A percentile compares a stretch with the other conserved stretches of the same genome.
Conservation (phyloP, 2,329 filamentous ascomycete species). For the Aspergillus japonicus region DNA sequence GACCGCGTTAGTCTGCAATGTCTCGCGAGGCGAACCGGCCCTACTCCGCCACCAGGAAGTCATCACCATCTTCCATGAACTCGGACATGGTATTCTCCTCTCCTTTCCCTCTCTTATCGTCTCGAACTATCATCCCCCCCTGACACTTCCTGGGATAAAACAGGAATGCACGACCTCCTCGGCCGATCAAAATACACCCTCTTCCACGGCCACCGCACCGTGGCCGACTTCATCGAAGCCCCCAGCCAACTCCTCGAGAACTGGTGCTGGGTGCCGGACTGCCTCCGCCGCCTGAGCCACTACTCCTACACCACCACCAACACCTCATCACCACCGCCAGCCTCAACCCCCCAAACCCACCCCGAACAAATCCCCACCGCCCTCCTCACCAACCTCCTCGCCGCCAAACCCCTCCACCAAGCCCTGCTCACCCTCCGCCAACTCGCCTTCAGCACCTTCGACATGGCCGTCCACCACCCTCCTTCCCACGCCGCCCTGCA, state of each 20-base stretch:
- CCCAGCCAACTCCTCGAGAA: slow-evolving; percentile 1
- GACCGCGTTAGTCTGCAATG: slow-evolving; percentile 3
- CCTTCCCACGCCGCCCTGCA: background rate
- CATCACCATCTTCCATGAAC: slow-evolving; percentile 1
- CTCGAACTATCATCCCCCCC: too few relatives aligned
- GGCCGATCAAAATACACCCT: background rate
- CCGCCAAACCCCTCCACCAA: background rate
- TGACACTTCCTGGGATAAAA: background rate
- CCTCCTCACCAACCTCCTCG: background rate
- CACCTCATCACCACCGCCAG: background rate
- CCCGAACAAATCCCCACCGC: background rate
- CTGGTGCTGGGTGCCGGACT: slow-evolving; percentile 6
- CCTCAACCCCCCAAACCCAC: background rate
- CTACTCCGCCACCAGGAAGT: slow-evolving; percentile 2
- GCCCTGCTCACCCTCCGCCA: background rate
- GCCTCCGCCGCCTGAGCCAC: slow-evolving; percentile 2
- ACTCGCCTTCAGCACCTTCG: slow-evolving; percentile 2
- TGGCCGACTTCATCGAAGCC: slow-evolving; percentile 5
- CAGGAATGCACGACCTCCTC: slow-evolving; percentile 6
- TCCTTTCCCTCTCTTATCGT: too few relatives aligned
- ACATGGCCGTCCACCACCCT: background rate
- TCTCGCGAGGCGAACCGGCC: background rate
- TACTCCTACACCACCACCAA: background rate
- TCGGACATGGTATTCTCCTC: background rate
- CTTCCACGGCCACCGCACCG: slow-evolving; percentile 5